Base-by-base conservation (phyloP, 1,139 yeast species). In the Magnusiomyces paraingens region DNA sequence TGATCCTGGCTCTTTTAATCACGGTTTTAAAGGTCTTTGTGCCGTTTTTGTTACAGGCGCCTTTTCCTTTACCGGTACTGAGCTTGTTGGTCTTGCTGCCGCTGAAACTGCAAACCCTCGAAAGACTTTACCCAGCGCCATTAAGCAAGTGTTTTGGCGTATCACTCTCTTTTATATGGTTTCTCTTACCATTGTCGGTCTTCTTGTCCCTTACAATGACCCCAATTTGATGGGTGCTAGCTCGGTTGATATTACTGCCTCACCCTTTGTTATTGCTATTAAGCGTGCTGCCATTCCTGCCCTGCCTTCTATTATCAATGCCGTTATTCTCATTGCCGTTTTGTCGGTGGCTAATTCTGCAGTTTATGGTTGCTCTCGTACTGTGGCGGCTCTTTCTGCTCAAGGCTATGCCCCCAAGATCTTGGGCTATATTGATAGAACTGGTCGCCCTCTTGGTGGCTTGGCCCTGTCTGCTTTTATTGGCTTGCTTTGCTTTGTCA, bases 31-130 rank as follows among this genome's bases (percentile, higher is more conserved):
- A 67, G 96, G 96, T 61, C 82, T 88, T 32, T 81, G 89, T 64
- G 74, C 87, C n/a, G 86, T 86, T 36, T 86, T 90, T 64, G 89
- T 90, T 51, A 80, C 84, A 36, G 94, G 95, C 29, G 94, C 96
- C 5, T 90, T 88, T 70, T 82, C 96, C 3, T 85, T 86, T 64
- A 90, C 91, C 53, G 94, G 94, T 63, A 81, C 86, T 52, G 95
- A 87, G 70, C 76, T 86, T 65, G 85, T 85, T 55, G 94, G 94
- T 53, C 74, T 89, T 59, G 90, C 95, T 18, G 90, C 95, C 40
- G 89, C 94, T 18, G 96, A 89, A 70, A 82, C 95, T 47, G 76
- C 75, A 47, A 82, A 86, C 67, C 95, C 95, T 53, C 76, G 85
- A 67, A 77, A 75, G 63, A 73, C 85, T 6, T 74, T 86, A 53